Conservation (phyloP, 1,284 basidiomycete species). For the Stygiomarasmius scandens region DNA sequence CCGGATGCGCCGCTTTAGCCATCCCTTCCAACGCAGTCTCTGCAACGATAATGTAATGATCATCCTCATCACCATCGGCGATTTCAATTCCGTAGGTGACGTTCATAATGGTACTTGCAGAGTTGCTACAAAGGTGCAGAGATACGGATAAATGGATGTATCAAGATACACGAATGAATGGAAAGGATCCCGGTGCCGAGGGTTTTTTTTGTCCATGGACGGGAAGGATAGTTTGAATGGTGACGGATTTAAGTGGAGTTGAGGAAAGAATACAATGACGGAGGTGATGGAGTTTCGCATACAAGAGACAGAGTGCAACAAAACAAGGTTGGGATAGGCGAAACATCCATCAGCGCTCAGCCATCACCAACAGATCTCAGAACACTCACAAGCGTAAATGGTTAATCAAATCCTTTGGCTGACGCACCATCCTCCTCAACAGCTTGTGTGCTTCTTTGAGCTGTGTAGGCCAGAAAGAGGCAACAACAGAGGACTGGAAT, state of each 20-base stretch:
- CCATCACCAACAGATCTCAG: too few species aligned
- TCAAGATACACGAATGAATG: too few species aligned
- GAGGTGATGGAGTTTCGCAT: too few species aligned
- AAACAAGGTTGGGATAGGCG: too few species aligned
- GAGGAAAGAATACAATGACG: too few species aligned
- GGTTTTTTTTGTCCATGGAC: too few species aligned
- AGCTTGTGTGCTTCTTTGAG: slow-evolving; percentile 40
- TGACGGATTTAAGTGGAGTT: too few species aligned
- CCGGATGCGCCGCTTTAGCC: slow-evolving; percentile 37
- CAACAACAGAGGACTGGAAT: slow-evolving; percentile 29
- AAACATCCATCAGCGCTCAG: too few species aligned
- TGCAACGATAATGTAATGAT: slow-evolving; percentile 38
- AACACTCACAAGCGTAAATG: slow-evolving; percentile 46
- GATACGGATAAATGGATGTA: too few species aligned
- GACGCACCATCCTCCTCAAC: slow-evolving; percentile 38
- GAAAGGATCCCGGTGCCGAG: too few species aligned
- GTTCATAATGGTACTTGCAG: slow-evolving; percentile 43
- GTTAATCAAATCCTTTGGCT: slow-evolving; percentile 39
- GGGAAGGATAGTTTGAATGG: too few species aligned
- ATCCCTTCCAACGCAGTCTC: slow-evolving; percentile 39
- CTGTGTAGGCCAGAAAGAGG: slow-evolving; percentile 33
- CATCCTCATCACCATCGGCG: slow-evolving; percentile 29
- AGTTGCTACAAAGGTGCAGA: slow-evolving; percentile 31
- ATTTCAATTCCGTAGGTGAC: slow-evolving; percentile 41
- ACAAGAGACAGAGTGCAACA: too few species aligned